Conservation (phyloP, 2,329 filamentous ascomycete genomes). For the Aspergillus fumigatus region DNA sequence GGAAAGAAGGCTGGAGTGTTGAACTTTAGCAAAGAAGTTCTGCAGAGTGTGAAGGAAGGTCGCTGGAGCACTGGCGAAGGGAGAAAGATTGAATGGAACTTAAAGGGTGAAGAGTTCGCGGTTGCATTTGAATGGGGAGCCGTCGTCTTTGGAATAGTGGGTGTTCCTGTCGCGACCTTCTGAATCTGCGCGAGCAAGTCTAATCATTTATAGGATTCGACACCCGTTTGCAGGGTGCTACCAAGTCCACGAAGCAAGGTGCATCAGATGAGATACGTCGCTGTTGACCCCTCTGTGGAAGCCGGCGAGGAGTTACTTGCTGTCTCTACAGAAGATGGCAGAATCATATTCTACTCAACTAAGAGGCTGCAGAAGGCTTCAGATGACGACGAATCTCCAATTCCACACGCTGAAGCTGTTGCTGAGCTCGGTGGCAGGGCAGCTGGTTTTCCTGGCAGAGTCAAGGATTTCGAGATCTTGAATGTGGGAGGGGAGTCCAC, state of each 20-base stretch:
- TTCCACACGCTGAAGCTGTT: conserved; percentile 58
- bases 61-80: conserved; percentile 78
- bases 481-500: conserved; percentile 35
- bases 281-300: conserved; percentile 39
- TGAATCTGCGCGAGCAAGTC: conserved; percentile 2
- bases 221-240: conserved; percentile 69
- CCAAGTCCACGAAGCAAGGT: conserved; percentile 69
- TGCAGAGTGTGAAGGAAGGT: conserved; percentile 71
- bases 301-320: conserved; percentile 58
- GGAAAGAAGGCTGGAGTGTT: conserved; percentile 92
- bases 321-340: conserved; percentile 84
- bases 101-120: conserved; percentile 73
- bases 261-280: conserved; percentile 73
- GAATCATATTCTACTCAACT: conserved; percentile 78
- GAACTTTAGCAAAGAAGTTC: conserved; percentile 70
- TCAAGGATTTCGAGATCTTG: conserved; percentile 83
- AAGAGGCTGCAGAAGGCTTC: conserved; percentile 37
- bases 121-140: conserved; percentile 84
- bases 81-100: conserved; percentile 74
- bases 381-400: conserved; percentile 48
- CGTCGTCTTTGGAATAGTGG: conserved; percentile 74
- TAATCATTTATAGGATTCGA: conserved; percentile 57
- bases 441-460: conserved; percentile 62
- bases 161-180: conserved; percentile 13
- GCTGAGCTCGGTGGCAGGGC: conserved; percentile 75